Percentiles rank a stretch among this genome's conserved stretches.
These are phyloP conservation scores for Dendrobium nobile DNA, from an alignment of 106 monocot genomes.

Conservation along the genomic window DNA sequence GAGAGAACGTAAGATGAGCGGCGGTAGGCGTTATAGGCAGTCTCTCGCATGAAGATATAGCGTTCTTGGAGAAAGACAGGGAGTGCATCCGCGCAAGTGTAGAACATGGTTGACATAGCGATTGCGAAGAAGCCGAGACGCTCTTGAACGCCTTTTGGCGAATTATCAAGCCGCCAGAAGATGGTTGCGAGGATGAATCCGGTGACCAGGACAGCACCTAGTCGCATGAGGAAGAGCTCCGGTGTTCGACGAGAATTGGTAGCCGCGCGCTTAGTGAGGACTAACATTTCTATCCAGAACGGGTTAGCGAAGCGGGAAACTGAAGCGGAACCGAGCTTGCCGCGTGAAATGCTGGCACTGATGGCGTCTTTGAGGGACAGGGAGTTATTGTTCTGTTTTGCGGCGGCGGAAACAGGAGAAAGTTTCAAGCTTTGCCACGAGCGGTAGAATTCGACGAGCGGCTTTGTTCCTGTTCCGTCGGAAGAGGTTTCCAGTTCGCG, in stretches of 20 bases:
- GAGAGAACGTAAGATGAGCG: conserved; percentile 96
- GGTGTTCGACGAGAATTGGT: conserved; percentile 52
- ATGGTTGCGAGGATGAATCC: conserved; percentile 91
- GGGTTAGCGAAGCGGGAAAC: conserved; percentile 74
- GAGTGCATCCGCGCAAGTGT: conserved; percentile 88
- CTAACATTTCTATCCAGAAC: conserved; percentile 54
- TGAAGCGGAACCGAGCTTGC: conserved; percentile 48
- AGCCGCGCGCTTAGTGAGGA: conserved; percentile 36
- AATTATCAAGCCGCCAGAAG: conserved; percentile 81
- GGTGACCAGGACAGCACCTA: conserved; percentile 69
- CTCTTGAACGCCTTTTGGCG: conserved; percentile 85
- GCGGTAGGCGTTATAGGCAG: conserved; percentile 93
- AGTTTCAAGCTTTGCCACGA: conserved; percentile 22
- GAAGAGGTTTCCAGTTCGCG: conserved; percentile 49
- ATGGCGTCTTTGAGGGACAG: conserved; percentile 74
- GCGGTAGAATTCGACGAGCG: conserved; percentile 58
- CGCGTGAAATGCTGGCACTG: conserved; percentile 71
- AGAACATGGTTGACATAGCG: conserved; percentile 90
- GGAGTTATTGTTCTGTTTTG: neutral
- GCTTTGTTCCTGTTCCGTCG: conserved; percentile 18
- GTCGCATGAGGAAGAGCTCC: conserved; percentile 56
- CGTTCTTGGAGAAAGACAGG: conserved; percentile 93
- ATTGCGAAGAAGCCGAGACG: conserved; percentile 92
- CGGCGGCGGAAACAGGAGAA: neutral
- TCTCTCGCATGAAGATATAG: conserved; percentile 92